Base-by-base conservation (phyloP, 139 green algal genomes). In the Pseudopediastrum boryanum region DNA sequence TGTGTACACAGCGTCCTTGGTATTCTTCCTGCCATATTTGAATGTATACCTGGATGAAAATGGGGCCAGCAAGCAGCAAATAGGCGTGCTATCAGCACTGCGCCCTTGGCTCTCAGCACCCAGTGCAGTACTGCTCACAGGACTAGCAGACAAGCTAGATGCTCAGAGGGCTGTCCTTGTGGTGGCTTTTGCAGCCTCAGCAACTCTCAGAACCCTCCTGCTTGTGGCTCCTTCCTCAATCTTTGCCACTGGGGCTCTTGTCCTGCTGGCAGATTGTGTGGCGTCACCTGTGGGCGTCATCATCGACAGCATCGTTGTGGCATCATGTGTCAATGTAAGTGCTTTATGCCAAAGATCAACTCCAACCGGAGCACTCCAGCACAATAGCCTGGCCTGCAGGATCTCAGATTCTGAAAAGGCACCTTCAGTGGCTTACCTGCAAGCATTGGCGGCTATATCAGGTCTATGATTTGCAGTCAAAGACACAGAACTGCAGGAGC, bases 221-320 rank as follows among this genome's bases (percentile, higher is more conserved):
- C 19, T 56, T n/a, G 19, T 65, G 9, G 54, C 54, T 8, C 71
- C 71, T 27, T 4, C 27, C 27, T 31, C n/a, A 19, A 41, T 1
- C 58, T 25, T 13, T 27, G n/a, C n/a, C 29, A 33, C n/a, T 39
- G 16, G 16, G 59, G 35, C 38, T 19, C 71, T 70, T 39, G 54
- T 78, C 10, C 54, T 78, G 54, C 51, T 67, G 21, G 33, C 71
- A 0, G 71, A 78, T 13, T 67, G 39, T 41, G 64, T 78, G 6
- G 70, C 56, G 6, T 44, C 81, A 27, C 74, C 74, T 16, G 67
- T 85, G 43, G 72, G 46, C 44, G 74, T 72, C 27, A 63, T 85
- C 35, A 54, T 61, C 12, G 81, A 85, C 58, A 56, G 66, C 39
- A 58, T 68, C n/a, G 72, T 85, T 27, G 78, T 85, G 44, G 64